Conservation (phyloP, 176 grass and related monocot species). For the Carex myosuroides region DNA sequence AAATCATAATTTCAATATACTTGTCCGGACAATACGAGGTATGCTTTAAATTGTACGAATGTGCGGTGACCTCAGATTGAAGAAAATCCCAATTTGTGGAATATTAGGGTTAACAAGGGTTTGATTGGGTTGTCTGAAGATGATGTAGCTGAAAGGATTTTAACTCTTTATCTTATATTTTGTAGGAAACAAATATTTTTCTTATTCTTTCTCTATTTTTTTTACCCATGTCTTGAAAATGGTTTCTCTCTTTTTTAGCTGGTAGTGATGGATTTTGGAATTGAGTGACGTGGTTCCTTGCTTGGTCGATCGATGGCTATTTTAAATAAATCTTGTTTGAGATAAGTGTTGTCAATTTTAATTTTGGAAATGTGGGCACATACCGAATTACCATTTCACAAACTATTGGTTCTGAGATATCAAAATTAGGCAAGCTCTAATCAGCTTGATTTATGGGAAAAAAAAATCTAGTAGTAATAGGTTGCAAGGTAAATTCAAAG, state of each 20-base stretch:
- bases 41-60: background rate
- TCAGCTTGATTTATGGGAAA: background rate
- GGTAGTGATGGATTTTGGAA: background rate
- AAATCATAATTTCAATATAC: background rate
- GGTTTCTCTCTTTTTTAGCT: background rate
- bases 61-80: background rate
- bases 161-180: background rate
- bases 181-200: background rate
- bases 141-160: background rate
- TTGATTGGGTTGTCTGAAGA: background rate
- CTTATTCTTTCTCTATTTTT: background rate
- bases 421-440: background rate
- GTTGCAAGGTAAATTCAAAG: background rate
- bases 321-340: background rate
- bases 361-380: background rate
- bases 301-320: background rate
- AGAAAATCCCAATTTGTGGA: background rate
- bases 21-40: background rate
- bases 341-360: background rate
- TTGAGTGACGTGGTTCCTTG: background rate
- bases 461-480: background rate
- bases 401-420: background rate
- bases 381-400: background rate
- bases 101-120: background rate
- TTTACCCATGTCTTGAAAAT: background rate